These are phyloP conservation scores for Talaromyces sp. DNA, from an alignment of 2,329 filamentous ascomycete genomes.

Conservation along the genomic window DNA sequence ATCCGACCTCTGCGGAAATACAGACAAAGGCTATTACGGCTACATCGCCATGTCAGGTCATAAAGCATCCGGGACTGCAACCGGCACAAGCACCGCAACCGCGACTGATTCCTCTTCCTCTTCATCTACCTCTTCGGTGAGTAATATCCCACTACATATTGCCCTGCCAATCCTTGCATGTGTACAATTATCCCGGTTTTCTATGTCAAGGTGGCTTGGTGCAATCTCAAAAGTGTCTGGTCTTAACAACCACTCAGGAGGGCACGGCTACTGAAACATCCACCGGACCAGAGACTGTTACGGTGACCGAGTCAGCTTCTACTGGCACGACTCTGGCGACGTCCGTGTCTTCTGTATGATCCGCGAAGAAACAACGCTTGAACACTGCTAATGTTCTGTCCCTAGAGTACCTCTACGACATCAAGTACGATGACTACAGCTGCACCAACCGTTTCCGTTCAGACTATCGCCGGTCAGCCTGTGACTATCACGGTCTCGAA, in stretches of 20 bases:
- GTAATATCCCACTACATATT: not conserved
- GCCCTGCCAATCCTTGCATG: not conserved
- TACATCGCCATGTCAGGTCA: slow-evolving; percentile 41
- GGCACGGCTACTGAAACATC: slow-evolving; percentile 18
- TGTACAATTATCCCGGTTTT: not conserved
- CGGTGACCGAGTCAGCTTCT: slow-evolving; percentile 19
- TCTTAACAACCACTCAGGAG: slow-evolving; percentile 26
- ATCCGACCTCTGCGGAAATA: slow-evolving; percentile 45
- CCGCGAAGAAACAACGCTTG: not conserved
- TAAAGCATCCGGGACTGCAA: slow-evolving; percentile 33
- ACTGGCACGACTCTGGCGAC: slow-evolving; percentile 16
- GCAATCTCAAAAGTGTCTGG: slow-evolving; percentile 16
- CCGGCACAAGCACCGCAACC: slow-evolving; percentile 20
- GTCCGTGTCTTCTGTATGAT: slow-evolving; percentile 17
- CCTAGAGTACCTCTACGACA: slow-evolving; percentile 12
- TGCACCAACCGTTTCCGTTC: slow-evolving; percentile 14
- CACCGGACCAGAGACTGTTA: slow-evolving; percentile 19
- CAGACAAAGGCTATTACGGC: slow-evolving; percentile 38
- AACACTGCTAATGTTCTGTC: slow-evolving; percentile 10
- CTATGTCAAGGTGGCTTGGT: slow-evolving; percentile 6
- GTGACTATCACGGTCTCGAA: slow-evolving; percentile 25
- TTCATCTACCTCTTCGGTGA: slow-evolving; percentile 15
- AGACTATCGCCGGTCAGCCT: slow-evolving; percentile 21
- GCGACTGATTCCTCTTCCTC: slow-evolving; percentile 11
- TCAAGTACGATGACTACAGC: slow-evolving; percentile 15